These are phyloP conservation scores for Yarrowia sp. DNA, from an alignment of 805 yeast genomes.

Conservation along the genomic window DNA sequence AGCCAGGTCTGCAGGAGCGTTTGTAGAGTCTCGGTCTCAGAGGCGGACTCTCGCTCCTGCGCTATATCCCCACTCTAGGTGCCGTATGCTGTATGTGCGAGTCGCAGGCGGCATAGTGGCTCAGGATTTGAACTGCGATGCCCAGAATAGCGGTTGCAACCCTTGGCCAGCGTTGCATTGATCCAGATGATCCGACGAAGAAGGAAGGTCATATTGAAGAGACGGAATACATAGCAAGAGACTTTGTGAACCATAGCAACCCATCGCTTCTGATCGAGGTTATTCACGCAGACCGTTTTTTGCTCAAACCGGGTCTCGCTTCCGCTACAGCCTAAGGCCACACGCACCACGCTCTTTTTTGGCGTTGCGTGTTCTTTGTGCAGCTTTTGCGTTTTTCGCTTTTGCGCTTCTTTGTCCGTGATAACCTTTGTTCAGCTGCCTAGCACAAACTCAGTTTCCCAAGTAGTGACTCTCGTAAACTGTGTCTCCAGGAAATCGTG, in stretches of 20 bases:
- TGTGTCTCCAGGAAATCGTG: conserved; percentile 2
- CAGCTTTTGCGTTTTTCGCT: too few relatives aligned
- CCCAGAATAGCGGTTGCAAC: too few relatives aligned
- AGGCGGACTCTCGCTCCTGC: background rate
- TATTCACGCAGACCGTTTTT: too few relatives aligned
- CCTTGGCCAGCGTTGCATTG: too few relatives aligned
- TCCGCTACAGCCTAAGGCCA: too few relatives aligned
- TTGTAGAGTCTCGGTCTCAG: background rate
- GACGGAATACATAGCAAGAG: too few relatives aligned
- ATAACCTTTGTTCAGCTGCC: background rate
- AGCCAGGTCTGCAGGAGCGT: background rate
- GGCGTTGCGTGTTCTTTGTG: too few relatives aligned
- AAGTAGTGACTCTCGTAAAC: background rate
- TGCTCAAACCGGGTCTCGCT: too few relatives aligned
- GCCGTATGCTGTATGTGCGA: background rate
- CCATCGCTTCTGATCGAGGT: too few relatives aligned
- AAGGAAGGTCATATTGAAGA: too few relatives aligned
- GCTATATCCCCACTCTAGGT: background rate
- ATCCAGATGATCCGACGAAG: too few relatives aligned
- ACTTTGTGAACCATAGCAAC: too few relatives aligned
- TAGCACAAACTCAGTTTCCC: background rate
- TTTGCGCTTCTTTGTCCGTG: background rate
- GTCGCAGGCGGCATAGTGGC: background rate
- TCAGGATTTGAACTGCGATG: background rate
- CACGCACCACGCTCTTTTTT: background rate